Percentiles rank a stretch among this genome's conserved stretches.
phyloP scores from a whole-genome alignment of 257 asterid species.

The Linaria vulgaris region DNA sequence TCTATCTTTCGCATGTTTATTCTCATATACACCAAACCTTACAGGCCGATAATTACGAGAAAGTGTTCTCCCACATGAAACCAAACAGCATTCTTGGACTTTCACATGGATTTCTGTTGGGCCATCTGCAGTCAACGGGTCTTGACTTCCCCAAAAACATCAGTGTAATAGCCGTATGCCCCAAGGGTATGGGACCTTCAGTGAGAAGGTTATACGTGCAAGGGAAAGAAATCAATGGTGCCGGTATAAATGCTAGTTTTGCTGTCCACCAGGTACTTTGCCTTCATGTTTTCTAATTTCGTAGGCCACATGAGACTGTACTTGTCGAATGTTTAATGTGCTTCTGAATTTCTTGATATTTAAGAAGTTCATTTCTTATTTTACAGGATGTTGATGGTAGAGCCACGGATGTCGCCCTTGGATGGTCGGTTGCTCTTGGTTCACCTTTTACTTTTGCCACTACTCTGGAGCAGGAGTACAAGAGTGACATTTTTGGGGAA shows the following conservation, averaged over 20 bases:
- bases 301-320: too few relatives aligned
- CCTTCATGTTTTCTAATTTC: not conserved
- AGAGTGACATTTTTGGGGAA: slow-evolving; percentile 95
- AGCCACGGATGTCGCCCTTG: slow-evolving; percentile 97
- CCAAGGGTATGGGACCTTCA: slow-evolving; percentile 99
- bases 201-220: slow-evolving; percentile 94
- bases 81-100: slow-evolving; percentile 96
- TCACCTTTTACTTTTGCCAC: slow-evolving; percentile 96
- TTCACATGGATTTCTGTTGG: slow-evolving; percentile 95
- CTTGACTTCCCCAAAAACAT: slow-evolving; percentile 84
- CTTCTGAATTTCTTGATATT: not conserved
- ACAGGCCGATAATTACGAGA: slow-evolving; percentile 93
- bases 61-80: slow-evolving; percentile 86
- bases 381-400: slow-evolving; percentile 88
- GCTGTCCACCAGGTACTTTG: slow-evolving; percentile 83
- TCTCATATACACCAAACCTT: slow-evolving; percentile 13
- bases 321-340: not conserved
- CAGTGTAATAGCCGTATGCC: slow-evolving; percentile 93
- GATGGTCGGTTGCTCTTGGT: slow-evolving; percentile 97
- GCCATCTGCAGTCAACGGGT: slow-evolving; percentile 89
- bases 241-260: slow-evolving; percentile 93
- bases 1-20: not conserved
- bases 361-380: slow-evolving; percentile 4
- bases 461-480: slow-evolving; percentile 85
- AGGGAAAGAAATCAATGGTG: slow-evolving; percentile 95